Evolutionary conservation across 768 basidiomycete genomes (phyloP).

Genomic region (Collybiopsis confluens): DNA sequence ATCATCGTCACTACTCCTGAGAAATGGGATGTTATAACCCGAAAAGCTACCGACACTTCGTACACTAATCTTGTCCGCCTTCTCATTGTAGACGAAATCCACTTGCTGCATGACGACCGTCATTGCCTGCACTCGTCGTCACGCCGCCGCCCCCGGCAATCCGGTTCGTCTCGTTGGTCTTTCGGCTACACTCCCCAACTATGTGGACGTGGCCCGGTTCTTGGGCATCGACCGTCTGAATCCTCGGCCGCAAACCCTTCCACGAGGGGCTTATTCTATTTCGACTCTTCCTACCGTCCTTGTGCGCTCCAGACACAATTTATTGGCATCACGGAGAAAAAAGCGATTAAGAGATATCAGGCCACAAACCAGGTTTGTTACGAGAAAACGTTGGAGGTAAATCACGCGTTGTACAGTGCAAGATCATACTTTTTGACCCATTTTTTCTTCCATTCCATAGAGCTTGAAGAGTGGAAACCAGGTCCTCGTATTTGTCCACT

Average conservation of each 20-base stretch:
- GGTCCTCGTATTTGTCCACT: constrained; percentile 95
- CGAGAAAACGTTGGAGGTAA: constrained; percentile 85
- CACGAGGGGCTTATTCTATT: constrained; percentile 88
- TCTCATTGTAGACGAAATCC: constrained; percentile 98
- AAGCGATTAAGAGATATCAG: constrained; percentile 97
- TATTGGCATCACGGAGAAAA: constrained; percentile 97
- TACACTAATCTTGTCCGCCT: constrained; percentile 96
- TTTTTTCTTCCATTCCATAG: no score
- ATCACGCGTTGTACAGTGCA: no score
- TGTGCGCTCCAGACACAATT: constrained; percentile 96
- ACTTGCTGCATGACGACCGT: constrained; percentile 97
- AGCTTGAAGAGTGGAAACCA: constrained; percentile 60
- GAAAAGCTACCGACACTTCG: constrained; percentile 94
- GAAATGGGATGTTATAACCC: constrained; percentile 99
- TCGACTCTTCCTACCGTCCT: constrained; percentile 90
- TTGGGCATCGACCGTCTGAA: constrained; percentile 78
- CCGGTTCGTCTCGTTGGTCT: constrained; percentile 93
- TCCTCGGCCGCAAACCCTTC: no score
- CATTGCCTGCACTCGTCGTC: constrained; percentile 82
- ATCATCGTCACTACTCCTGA: constrained; percentile 99
- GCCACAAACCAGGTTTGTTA: constrained; percentile 99
- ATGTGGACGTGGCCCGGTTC: constrained; percentile 96
- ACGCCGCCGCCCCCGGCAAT: constrained; percentile 75
- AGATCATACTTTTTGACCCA: no score
- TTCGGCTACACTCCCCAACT: constrained; percentile 97